phyloP scores from a whole-genome alignment of 2,329 filamentous ascomycete genomes.

The Hypoxylon sp. region DNA sequence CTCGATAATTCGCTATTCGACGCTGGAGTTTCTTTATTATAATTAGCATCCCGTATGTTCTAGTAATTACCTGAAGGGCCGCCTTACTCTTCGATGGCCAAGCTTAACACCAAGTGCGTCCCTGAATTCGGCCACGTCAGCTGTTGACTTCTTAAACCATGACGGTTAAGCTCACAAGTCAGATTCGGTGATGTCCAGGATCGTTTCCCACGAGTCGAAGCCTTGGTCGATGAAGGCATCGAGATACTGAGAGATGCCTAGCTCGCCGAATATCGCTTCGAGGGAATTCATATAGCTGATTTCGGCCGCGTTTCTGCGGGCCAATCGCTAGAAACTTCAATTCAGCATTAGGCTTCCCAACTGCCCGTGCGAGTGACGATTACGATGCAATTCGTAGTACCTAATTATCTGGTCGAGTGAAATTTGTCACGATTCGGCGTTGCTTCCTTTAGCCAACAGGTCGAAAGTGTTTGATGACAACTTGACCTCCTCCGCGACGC shows the following conservation, averaged over 20 bases:
- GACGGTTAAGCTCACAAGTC: slow-evolving; percentile 75
- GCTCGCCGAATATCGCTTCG: slow-evolving; percentile 76
- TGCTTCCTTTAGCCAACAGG: slow-evolving; percentile 11
- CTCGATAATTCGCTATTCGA: slow-evolving; percentile 81
- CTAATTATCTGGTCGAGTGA: slow-evolving; percentile 15
- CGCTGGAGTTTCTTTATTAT: slow-evolving; percentile 80
- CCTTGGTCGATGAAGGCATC: slow-evolving; percentile 81
- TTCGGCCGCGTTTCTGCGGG: slow-evolving; percentile 45
- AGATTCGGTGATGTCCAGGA: slow-evolving; percentile 86
- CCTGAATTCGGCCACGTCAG: slow-evolving; percentile 58
- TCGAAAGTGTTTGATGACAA: slow-evolving; percentile 14
- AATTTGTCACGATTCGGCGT: slow-evolving; percentile 17
- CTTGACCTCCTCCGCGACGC: slow-evolving; percentile 28
- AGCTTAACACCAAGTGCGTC: slow-evolving; percentile 83
- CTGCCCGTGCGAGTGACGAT: slow-evolving; percentile 13
- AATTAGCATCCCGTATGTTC: slow-evolving; percentile 37
- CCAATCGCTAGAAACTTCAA: slow-evolving; percentile 34
- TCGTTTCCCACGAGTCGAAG: slow-evolving; percentile 87
- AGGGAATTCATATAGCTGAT: slow-evolving; percentile 72
- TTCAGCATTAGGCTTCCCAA: slow-evolving; percentile 41
- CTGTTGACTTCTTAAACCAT: slow-evolving; percentile 10
- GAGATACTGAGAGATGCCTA: slow-evolving; percentile 85
- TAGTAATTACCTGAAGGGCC: neutral
- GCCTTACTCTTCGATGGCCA: slow-evolving; percentile 81
- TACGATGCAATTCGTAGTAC: slow-evolving; percentile 15